Evolutionary conservation across 1,284 basidiomycete genomes (phyloP).

Genomic region (Pascua sp.): DNA sequence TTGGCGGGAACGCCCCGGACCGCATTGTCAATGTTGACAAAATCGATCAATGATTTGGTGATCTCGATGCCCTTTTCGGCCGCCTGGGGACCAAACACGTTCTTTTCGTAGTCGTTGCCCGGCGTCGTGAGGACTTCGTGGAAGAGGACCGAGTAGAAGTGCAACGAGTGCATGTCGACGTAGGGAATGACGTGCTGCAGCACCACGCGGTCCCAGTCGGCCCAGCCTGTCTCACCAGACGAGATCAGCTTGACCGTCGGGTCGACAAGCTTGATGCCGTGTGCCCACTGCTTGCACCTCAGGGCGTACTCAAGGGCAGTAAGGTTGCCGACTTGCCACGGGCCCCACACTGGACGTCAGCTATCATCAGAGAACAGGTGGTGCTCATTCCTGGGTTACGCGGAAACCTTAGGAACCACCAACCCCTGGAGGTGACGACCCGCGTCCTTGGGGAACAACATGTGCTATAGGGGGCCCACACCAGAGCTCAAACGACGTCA

Average conservation of each 20-base stretch:
- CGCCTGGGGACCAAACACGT: conserved; percentile 51
- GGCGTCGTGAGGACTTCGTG: conserved; percentile 30
- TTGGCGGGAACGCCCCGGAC: conserved; percentile 22
- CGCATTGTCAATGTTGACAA: conserved; percentile 41
- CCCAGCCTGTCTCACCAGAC: conserved; percentile 53
- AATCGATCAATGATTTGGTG: conserved; percentile 49
- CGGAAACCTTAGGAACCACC: too few relatives aligned
- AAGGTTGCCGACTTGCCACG: conserved; percentile 64
- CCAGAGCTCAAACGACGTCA: conserved; percentile 5
- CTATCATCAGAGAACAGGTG: background rate
- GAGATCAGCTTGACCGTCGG: conserved; percentile 58
- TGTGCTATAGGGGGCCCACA: too few relatives aligned
- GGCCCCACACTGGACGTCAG: conserved; percentile 53
- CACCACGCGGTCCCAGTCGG: conserved; percentile 46
- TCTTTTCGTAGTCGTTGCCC: conserved; percentile 50
- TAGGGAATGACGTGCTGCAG: conserved; percentile 34
- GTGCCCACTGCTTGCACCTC: conserved; percentile 61
- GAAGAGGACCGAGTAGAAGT: conserved; percentile 23
- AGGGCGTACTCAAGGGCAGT: conserved; percentile 58
- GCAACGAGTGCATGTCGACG: conserved; percentile 44
- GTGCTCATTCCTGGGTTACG: too few relatives aligned
- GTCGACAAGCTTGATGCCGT: conserved; percentile 60
- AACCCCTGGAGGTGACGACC: too few relatives aligned
- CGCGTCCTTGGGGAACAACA: too few relatives aligned
- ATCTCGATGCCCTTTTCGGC: conserved; percentile 50